Evolutionary conservation across 352 stramenopile genomes (phyloP).

Genomic region (Pythium rishiriense): DNA sequence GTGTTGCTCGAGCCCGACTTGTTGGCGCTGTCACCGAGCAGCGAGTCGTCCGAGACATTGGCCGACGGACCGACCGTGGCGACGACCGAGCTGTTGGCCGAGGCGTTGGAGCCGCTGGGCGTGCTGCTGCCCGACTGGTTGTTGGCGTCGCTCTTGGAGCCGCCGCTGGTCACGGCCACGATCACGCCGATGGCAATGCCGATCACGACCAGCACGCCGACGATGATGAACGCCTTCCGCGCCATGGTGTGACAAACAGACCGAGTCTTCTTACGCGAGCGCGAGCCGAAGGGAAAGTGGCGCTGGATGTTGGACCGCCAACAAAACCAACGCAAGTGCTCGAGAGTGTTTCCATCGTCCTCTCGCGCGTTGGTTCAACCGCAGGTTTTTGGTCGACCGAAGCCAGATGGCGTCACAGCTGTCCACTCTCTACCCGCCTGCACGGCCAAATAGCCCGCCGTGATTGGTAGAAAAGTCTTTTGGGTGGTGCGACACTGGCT

Average conservation of each 20-base stretch:
- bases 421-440: slow-evolving; percentile 20
- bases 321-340: too few species aligned
- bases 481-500: slow-evolving; percentile 23
- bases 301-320: slow-evolving; percentile 14
- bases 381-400: background rate
- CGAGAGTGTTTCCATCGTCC: slow-evolving; percentile 1
- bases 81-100: slow-evolving; percentile 6
- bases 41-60: slow-evolving; percentile 47
- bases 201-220: slow-evolving; percentile 70
- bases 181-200: slow-evolving; percentile 64
- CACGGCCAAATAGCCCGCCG: background rate
- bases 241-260: slow-evolving; percentile 29
- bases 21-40: slow-evolving; percentile 27
- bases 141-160: slow-evolving; percentile 32
- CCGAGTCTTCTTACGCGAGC: slow-evolving; percentile 8
- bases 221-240: slow-evolving; percentile 68
- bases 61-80: slow-evolving; percentile 13
- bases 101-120: slow-evolving; percentile 8
- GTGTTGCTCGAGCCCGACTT: slow-evolving; percentile 34
- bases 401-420: background rate
- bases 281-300: slow-evolving; percentile 11
- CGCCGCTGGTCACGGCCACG: slow-evolving; percentile 53
- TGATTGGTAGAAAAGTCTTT: slow-evolving; percentile 26
- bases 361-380: slow-evolving; percentile 9
- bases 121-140: slow-evolving; percentile 9